Conservation (phyloP, 106 monocot genomes). For the Agapanthus africanus region DNA sequence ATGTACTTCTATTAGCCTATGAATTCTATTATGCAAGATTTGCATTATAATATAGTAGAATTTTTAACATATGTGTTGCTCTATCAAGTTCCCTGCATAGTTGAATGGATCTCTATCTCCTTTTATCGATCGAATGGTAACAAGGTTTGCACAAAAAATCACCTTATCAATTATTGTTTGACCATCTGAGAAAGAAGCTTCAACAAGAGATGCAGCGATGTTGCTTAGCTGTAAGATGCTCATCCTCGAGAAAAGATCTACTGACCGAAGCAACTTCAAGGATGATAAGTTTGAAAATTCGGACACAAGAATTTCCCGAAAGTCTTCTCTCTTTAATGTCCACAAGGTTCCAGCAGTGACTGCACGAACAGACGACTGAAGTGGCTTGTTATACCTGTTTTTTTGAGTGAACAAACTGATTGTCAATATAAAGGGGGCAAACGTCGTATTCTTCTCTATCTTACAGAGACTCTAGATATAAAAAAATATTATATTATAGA, state of each 20-base stretch:
- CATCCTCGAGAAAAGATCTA: constrained; percentile 69
- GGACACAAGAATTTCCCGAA: constrained; percentile 76
- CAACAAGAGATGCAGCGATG: constrained; percentile 58
- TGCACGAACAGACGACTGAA: constrained; percentile 95
- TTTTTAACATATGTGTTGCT: no score
- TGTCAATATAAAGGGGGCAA: neutral
- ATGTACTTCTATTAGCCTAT: no score
- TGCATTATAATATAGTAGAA: no score
- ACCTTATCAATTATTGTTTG: constrained; percentile 86
- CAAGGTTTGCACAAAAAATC: neutral
- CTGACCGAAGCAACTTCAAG: constrained; percentile 78
- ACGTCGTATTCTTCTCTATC: neutral
- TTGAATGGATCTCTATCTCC: neutral
- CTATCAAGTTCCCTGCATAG: no score
- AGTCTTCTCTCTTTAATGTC: constrained; percentile 94
- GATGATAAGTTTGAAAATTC: constrained; percentile 87
- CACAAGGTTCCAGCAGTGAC: constrained; percentile 89
- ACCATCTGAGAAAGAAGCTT: constrained; percentile 90
- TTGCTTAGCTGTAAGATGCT: constrained; percentile 82
- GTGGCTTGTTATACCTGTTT: constrained; percentile 90
- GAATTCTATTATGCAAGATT: no score
- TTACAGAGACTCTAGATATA: neutral
- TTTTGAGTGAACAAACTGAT: constrained; percentile 7
- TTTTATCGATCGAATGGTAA: neutral
- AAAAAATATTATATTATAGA: neutral